phyloP scores from a whole-genome alignment of 73 alveolate species.

The Paramecium biaurelia region DNA sequence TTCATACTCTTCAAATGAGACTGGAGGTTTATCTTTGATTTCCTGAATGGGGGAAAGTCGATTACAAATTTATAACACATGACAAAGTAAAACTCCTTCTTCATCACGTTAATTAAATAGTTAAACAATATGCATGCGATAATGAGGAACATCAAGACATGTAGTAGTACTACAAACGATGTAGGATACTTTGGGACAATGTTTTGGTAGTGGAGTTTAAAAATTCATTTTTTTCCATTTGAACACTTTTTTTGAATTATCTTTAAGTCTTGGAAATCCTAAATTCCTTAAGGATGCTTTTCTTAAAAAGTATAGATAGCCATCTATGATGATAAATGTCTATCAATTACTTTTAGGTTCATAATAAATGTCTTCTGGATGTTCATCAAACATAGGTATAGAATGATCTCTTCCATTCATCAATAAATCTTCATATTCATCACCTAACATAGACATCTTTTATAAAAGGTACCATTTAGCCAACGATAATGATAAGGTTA shows the following conservation, averaged over 20 bases:
- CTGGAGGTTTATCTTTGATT: neutral
- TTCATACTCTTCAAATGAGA: neutral
- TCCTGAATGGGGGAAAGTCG: neutral
- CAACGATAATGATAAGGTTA: neutral
- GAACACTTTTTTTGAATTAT: neutral
- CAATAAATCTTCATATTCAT: neutral
- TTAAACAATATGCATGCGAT: constrained; percentile 36
- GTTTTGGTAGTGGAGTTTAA: neutral
- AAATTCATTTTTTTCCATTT: constrained; percentile 40
- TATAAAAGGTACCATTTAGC: neutral
- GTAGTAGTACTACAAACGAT: constrained; percentile 23
- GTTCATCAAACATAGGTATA: neutral
- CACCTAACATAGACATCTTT: neutral
- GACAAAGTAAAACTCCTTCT: neutral
- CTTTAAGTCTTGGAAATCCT: neutral
- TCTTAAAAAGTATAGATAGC: neutral
- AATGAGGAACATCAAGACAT: neutral
- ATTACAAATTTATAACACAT: neutral
- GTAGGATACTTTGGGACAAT: constrained; percentile 1
- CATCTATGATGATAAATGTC: neutral
- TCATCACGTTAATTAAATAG: neutral
- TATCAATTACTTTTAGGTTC: neutral
- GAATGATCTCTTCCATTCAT: neutral
- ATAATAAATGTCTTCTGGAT: neutral
- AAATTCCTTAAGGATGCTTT: neutral